Conservation (phyloP, 202 grass and related monocot species). For the Setaria viridis region DNA sequence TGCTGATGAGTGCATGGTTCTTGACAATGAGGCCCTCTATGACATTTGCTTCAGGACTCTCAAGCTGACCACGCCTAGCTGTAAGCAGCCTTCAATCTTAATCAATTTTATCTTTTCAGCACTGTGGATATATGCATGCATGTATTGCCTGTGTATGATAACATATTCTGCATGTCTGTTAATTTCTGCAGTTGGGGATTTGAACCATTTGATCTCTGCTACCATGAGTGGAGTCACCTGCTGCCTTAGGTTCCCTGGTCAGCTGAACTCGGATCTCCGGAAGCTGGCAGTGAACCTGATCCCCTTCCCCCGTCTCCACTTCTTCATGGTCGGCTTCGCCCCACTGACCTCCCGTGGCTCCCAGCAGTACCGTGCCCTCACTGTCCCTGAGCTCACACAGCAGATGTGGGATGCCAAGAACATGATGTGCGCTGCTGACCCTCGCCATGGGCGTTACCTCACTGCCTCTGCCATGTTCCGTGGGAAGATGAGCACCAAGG, state of each 20-base stretch:
- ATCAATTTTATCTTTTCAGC: neutral
- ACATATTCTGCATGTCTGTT: constrained; percentile 15
- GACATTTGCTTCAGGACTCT: constrained; percentile 80
- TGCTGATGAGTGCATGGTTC: constrained; percentile 77
- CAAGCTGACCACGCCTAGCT: constrained; percentile 69
- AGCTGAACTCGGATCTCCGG: constrained; percentile 71
- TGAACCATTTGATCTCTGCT: constrained; percentile 82
- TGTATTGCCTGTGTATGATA: neutral
- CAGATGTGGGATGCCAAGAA: constrained; percentile 84
- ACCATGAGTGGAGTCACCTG: constrained; percentile 80
- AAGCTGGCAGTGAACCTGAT: constrained; percentile 76
- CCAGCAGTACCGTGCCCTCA: constrained; percentile 83
- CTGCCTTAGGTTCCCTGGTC: constrained; percentile 77
- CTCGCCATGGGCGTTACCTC: constrained; percentile 86
- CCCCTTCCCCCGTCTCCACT: constrained; percentile 85
- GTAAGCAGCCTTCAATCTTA: constrained; percentile 37
- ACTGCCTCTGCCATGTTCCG: constrained; percentile 92
- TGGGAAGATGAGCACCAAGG: constrained; percentile 93
- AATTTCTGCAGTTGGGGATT: constrained; percentile 67
- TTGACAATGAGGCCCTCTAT: constrained; percentile 73
- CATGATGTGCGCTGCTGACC: constrained; percentile 74
- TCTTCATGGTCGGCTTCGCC: constrained; percentile 86
- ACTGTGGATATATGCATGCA: neutral
- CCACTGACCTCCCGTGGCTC: constrained; percentile 80
- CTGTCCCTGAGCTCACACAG: constrained; percentile 82